These are phyloP conservation scores for Tetracladium marchalianum DNA, from an alignment of 495 filamentous ascomycete species.

Conservation along the genomic window DNA sequence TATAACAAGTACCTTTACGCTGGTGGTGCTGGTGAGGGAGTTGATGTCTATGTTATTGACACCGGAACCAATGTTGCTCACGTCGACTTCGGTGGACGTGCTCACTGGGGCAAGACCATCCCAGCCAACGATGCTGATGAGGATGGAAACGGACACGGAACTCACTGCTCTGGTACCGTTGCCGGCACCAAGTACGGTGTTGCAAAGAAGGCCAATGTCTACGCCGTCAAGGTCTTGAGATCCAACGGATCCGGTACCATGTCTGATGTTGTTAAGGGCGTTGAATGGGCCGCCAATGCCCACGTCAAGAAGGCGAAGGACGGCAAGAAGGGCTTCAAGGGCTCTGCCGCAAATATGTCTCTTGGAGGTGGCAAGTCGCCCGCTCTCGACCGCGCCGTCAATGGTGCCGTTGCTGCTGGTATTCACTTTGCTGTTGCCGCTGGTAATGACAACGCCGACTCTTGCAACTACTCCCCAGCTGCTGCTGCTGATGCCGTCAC, in stretches of 20 bases:
- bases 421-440: constrained; percentile 97
- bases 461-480: constrained; percentile 99
- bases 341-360: constrained; percentile 98
- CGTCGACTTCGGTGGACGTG: constrained; percentile 95
- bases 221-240: constrained; percentile 94
- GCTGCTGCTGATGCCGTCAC: constrained; percentile 88
- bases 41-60: constrained; percentile 98
- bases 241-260: constrained; percentile 98
- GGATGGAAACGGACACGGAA: constrained; percentile 98
- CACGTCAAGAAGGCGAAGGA: constrained; percentile 65
- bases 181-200: constrained; percentile 98
- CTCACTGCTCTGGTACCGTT: constrained; percentile 97
- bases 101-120: constrained; percentile 94
- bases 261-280: constrained; percentile 97
- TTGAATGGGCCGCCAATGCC: constrained; percentile 81
- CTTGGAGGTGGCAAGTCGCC: constrained; percentile 92
- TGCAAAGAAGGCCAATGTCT: constrained; percentile 94
- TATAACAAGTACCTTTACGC: constrained; percentile 98
- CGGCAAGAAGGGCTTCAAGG: constrained; percentile 87
- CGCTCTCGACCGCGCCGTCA: constrained; percentile 84
- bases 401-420: constrained; percentile 82
- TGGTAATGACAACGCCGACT: constrained; percentile 96
- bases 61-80: constrained; percentile 91
- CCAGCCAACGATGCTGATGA: constrained; percentile 71
- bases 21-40: constrained; percentile 86